phyloP scores from a whole-genome alignment of 805 yeast species.

The Candida ponderosae region DNA sequence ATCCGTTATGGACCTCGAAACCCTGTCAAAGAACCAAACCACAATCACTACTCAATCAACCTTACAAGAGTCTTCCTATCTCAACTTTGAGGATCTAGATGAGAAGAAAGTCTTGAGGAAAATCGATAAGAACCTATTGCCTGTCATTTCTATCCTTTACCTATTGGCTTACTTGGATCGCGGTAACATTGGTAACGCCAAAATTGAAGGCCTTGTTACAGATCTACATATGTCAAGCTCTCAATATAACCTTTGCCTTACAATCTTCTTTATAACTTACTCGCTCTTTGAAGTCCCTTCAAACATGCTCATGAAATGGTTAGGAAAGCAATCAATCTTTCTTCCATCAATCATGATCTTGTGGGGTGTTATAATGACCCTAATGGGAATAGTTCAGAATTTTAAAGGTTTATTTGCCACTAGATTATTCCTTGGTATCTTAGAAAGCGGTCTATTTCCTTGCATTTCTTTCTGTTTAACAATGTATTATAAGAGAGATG shows the following conservation, averaged over 20 bases:
- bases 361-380: conserved; percentile 44
- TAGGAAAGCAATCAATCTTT: conserved; percentile 36
- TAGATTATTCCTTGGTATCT: conserved; percentile 36
- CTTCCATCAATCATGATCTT: conserved; percentile 37
- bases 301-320: conserved; percentile 35
- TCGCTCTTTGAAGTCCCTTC: conserved; percentile 27
- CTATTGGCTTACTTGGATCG: conserved; percentile 43
- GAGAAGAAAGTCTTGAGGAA: conserved; percentile 23
- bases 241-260: conserved; percentile 37
- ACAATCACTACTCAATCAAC: background rate
- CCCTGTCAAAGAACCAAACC: too few species aligned
- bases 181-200: conserved; percentile 46
- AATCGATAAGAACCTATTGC: conserved; percentile 34
- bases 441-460: conserved; percentile 35
- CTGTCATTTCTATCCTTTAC: conserved; percentile 38
- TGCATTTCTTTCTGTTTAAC: conserved; percentile 31
- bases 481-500: conserved; percentile 29
- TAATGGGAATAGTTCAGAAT: conserved; percentile 37
- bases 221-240: conserved; percentile 32
- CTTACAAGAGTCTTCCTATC: too few species aligned
- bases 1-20: too few species aligned
- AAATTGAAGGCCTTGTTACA: conserved; percentile 39
- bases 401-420: conserved; percentile 36
- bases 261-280: conserved; percentile 41
- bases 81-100: conserved; percentile 2